phyloP scores from a whole-genome alignment of 148 eudicot species.

The Chenopodium quinoa region DNA sequence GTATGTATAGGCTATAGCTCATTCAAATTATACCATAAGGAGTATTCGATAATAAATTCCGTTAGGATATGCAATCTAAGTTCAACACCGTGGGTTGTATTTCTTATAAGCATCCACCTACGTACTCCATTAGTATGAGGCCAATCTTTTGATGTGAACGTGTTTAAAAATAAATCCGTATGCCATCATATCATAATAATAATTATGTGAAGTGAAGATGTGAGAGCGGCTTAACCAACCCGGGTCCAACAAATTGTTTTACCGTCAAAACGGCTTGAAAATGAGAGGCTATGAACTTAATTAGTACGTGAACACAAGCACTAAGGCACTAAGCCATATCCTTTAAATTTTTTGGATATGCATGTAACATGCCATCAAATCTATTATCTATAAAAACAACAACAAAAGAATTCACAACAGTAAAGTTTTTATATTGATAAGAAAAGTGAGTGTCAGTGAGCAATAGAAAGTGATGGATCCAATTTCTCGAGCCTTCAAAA shows the following conservation, averaged over 20 bases:
- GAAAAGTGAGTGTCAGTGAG: background rate
- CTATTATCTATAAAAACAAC: background rate
- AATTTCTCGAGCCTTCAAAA: background rate
- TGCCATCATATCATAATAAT: too few species aligned
- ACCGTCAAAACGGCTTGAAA: background rate
- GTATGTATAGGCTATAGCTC: too few species aligned
- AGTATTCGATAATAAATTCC: too few species aligned
- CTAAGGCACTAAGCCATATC: background rate
- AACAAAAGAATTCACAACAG: background rate
- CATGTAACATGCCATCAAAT: slow-evolving; percentile 9
- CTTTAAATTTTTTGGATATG: background rate
- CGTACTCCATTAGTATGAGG: too few species aligned
- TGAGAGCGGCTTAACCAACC: too few species aligned
- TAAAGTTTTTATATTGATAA: background rate
- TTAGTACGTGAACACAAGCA: background rate
- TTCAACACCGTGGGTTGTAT: too few species aligned
- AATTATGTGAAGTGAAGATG: too few species aligned
- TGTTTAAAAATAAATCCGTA: too few species aligned
- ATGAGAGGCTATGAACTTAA: background rate
- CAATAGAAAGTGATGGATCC: background rate
- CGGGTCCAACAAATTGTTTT: background rate
- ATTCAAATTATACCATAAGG: too few species aligned
- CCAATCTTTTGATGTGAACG: too few species aligned
- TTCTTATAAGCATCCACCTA: too few species aligned
- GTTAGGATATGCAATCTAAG: too few species aligned